Base-by-base conservation (phyloP, 805 yeast genomes). In the Candida nemodendra region DNA sequence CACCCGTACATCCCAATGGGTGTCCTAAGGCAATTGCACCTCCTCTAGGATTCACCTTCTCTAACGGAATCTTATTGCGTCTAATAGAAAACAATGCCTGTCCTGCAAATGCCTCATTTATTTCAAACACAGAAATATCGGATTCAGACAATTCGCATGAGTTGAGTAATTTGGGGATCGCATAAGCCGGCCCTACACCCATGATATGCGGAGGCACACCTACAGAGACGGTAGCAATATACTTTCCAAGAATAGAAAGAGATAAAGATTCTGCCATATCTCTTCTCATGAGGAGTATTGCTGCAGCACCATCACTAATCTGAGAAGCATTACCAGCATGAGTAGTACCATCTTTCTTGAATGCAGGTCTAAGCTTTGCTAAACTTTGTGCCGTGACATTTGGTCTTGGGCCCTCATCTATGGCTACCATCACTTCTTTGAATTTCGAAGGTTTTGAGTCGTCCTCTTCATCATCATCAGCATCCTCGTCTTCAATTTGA, bases 121-220 rank as follows among this genome's bases (percentile, higher is more conserved):
- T 80, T 70, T 91, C 98, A 61, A 74, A 90, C 26, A 88, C 74
- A 33, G 77, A 72, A 39, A 91, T 67, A 52, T 89, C 95, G 32
- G 74, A 72, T 19, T 76, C 70, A 5, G 71, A 65, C 43, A 90
- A 61, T 5, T 50, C 50, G 21, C 51, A 44, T 37, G 69, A 52
- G 8, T 46, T 36, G 50, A 91, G 74, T 14, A 87, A 81, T 39
- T 75, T 76, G 45, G 99, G 98, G 54, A 91, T 90, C 42, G 98
- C 99, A 54, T 76, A 79, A 18, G 95, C 97, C 41, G 99, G 99
- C 30, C 98, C 99, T 54, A 91, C 80, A 42, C 98, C 99, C 99
- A 91, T 91, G 44, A 90, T 78, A 66, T 88, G 95, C 16, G 97
- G 97, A 39, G 97, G 96, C 31, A 90, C 96, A 53, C 99, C 99